Conservation (phyloP, 306 rosid genomes). For the Quillaja saponaria region DNA sequence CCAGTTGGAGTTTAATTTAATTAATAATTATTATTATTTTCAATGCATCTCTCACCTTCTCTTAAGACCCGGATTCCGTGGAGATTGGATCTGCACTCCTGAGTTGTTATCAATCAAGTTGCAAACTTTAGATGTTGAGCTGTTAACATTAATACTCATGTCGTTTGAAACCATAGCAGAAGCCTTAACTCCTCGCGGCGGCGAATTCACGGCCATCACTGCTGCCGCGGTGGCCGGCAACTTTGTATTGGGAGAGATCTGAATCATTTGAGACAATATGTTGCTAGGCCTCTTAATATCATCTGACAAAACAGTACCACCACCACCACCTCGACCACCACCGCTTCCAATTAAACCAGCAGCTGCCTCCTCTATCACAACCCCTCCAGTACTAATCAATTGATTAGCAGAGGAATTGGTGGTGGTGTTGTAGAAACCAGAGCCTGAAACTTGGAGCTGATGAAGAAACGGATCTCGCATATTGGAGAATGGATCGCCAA, state of each 20-base stretch:
- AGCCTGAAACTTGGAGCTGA: constrained; percentile 31
- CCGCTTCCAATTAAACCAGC: background rate
- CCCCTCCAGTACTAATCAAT: background rate
- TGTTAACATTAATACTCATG: constrained; percentile 44
- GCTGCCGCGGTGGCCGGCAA: constrained; percentile 23
- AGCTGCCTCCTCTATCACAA: constrained; percentile 16
- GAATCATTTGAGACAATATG: constrained; percentile 77
- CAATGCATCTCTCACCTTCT: constrained; percentile 52
- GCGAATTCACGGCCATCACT: no score
- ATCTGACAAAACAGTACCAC: constrained; percentile 22
- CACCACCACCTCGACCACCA: background rate
- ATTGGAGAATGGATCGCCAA: constrained; percentile 78
- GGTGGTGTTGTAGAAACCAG: constrained; percentile 33
- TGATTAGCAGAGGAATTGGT: constrained; percentile 23
- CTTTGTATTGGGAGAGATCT: constrained; percentile 77
- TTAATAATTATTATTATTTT: constrained; percentile 8
- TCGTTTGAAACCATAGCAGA: constrained; percentile 41
- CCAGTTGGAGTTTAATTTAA: constrained; percentile 6
- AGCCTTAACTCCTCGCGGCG: constrained; percentile 45
- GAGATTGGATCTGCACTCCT: constrained; percentile 82
- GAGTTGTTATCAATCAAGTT: constrained; percentile 51
- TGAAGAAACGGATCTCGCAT: constrained; percentile 72
- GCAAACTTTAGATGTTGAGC: no score
- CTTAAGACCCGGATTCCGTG: constrained; percentile 76
- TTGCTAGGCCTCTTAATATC: constrained; percentile 40